These are phyloP conservation scores for Physocladia obscura DNA, from an alignment of 192 early-diverging fungal genomes.

Conservation along the genomic window DNA sequence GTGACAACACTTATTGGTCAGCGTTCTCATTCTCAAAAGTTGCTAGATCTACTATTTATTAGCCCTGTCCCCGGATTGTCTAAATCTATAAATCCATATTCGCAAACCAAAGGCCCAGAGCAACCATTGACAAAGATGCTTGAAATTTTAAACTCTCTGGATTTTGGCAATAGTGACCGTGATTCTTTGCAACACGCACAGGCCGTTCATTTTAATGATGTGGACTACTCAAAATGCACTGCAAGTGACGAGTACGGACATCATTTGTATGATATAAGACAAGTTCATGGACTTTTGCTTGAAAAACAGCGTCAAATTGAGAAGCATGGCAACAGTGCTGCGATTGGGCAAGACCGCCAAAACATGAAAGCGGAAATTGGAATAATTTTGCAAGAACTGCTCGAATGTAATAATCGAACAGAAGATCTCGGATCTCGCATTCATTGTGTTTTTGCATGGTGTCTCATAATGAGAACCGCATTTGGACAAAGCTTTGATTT, in stretches of 20 bases:
- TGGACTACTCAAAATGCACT: slow-evolving; percentile 19
- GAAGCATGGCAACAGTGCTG: not conserved
- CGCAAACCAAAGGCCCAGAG: slow-evolving; percentile 27
- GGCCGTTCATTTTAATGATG: not conserved
- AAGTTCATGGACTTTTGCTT: slow-evolving; percentile 59
- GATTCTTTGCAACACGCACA: not conserved
- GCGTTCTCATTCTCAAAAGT: slow-evolving; percentile 40
- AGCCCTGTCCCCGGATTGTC: slow-evolving; percentile 19
- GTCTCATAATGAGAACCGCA: slow-evolving; percentile 73
- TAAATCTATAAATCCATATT: slow-evolving; percentile 3
- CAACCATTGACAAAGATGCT: slow-evolving; percentile 74
- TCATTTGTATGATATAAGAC: slow-evolving; percentile 68
- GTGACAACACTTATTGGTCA: slow-evolving; percentile 47
- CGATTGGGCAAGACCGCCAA: slow-evolving; percentile 27
- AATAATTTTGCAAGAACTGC: slow-evolving; percentile 64
- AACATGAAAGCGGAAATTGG: slow-evolving; percentile 45
- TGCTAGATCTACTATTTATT: slow-evolving; percentile 53
- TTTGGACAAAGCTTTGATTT: slow-evolving; percentile 64
- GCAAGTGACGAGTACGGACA: slow-evolving; percentile 31
- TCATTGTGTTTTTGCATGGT: slow-evolving; percentile 78
- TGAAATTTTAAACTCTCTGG: slow-evolving; percentile 70
- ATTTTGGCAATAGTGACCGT: slow-evolving; percentile 44
- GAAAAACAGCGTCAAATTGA: slow-evolving; percentile 21
- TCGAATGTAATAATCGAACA: slow-evolving; percentile 71
- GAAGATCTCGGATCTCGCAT: slow-evolving; percentile 69